phyloP scores from a whole-genome alignment of 2,329 filamentous ascomycete genomes.

The Madurella fahalii region DNA sequence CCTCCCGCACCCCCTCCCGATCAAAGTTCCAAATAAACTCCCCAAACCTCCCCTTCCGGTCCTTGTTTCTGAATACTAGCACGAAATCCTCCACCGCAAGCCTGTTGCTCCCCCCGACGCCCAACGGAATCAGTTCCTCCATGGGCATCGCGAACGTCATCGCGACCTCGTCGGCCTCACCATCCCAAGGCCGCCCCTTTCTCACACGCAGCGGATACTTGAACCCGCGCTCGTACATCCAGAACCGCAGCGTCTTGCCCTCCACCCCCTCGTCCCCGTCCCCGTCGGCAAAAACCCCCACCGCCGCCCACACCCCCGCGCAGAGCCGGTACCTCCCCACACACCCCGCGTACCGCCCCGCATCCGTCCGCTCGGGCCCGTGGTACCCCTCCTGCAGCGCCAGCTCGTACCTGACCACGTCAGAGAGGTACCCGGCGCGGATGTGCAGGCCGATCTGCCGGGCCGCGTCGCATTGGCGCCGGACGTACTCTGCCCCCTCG shows the following conservation, averaged over 20 bases:
- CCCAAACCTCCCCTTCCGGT: neutral
- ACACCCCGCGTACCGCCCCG: neutral
- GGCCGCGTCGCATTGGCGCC: neutral
- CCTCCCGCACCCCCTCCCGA: neutral
- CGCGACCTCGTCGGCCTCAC: neutral
- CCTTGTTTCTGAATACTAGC: slow-evolving; percentile 5
- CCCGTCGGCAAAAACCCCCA: neutral
- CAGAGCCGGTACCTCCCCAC: slow-evolving; percentile 5
- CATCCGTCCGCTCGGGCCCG: neutral
- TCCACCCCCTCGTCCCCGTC: neutral
- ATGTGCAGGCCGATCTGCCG: neutral
- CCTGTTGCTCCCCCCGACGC: slow-evolving; percentile 15
- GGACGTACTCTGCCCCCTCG: neutral
- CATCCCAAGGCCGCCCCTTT: neutral
- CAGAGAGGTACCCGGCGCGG: slow-evolving; percentile 1
- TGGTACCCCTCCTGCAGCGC: neutral
- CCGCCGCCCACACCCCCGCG: neutral
- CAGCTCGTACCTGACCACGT: slow-evolving; percentile 3
- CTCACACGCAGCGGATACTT: slow-evolving; percentile 9
- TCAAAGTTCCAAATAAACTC: slow-evolving; percentile 10
- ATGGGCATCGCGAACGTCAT: slow-evolving; percentile 17
- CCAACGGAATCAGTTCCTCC: slow-evolving; percentile 7
- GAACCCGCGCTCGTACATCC: slow-evolving; percentile 6
- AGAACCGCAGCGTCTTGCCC: neutral
- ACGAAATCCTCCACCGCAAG: slow-evolving; percentile 8